A percentile compares a stretch with the other conserved stretches of the same genome.
Conservation (phyloP, 768 basidiomycete genomes). For the Dacryopinax primogenitus region DNA sequence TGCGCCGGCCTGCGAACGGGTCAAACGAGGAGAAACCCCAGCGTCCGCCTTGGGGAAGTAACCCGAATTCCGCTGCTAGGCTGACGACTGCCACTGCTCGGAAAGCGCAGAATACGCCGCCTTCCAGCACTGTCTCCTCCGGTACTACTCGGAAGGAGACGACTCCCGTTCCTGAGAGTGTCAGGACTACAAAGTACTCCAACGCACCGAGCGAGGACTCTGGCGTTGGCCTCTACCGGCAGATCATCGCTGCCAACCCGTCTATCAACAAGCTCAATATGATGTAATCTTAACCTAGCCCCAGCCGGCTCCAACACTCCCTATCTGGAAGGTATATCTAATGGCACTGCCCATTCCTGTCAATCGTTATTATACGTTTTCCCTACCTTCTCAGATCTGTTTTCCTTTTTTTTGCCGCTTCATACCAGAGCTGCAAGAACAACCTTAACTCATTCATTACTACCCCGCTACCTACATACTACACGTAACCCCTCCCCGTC, state of each 20-base stretch:
- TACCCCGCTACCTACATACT: conserved; percentile 2
- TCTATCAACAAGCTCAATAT: conserved; percentile 35
- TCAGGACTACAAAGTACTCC: not conserved
- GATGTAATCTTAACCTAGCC: not conserved
- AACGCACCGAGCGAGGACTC: conserved; percentile 42
- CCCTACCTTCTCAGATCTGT: conserved; percentile 6
- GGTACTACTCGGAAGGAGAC: not conserved
- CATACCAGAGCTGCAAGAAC: conserved; percentile 4
- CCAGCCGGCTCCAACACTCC: conserved; percentile 6
- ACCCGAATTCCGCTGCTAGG: not conserved
- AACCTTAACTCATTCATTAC: conserved; percentile 10
- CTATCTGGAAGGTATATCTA: conserved; percentile 11
- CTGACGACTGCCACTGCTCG: not conserved
- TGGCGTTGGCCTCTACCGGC: conserved; percentile 62
- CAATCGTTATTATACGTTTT: conserved; percentile 3
- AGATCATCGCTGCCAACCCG: conserved; percentile 64
- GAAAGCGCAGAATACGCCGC: not conserved
- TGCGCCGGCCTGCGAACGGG: not conserved
- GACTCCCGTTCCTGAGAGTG: not conserved
- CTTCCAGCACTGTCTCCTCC: not conserved
- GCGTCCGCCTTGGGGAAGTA: not conserved
- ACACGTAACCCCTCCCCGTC: not conserved
- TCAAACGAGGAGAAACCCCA: not conserved
- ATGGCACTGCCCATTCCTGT: conserved; percentile 12
- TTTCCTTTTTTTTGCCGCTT: not conserved